Conservation (phyloP, 306 rosid genomes). For the Abrus pulchellus region DNA sequence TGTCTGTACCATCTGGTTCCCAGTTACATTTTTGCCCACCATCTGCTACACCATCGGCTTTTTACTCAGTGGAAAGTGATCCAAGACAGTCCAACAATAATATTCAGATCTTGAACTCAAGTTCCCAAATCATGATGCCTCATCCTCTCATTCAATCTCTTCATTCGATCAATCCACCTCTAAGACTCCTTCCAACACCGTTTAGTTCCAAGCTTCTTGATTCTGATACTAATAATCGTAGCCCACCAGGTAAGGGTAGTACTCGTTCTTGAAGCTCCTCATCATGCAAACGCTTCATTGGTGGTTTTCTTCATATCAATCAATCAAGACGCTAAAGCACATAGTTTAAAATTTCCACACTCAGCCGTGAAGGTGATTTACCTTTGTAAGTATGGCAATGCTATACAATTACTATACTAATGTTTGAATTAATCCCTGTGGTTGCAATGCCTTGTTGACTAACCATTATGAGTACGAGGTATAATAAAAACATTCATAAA, state of each 20-base stretch:
- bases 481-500: slow-evolving; percentile 28
- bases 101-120: slow-evolving; percentile 64
- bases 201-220: slow-evolving; percentile 59
- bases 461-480: slow-evolving; percentile 18
- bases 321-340: slow-evolving; percentile 1
- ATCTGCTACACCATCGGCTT: slow-evolving; percentile 48
- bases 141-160: slow-evolving; percentile 60
- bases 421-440: slow-evolving; percentile 40
- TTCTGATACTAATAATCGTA: slow-evolving; percentile 38
- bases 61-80: slow-evolving; percentile 60
- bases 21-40: slow-evolving; percentile 62
- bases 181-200: slow-evolving; percentile 53
- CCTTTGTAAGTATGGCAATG: slow-evolving; percentile 51
- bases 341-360: not conserved
- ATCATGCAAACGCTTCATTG: not conserved
- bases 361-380: slow-evolving; percentile 5
- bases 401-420: slow-evolving; percentile 45
- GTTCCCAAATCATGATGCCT: slow-evolving; percentile 51
- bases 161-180: slow-evolving; percentile 49
- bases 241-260: slow-evolving; percentile 37
- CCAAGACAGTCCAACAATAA: slow-evolving; percentile 57
- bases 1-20: slow-evolving; percentile 50
- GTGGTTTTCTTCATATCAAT: slow-evolving; percentile 30
- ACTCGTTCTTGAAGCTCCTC: slow-evolving; percentile 41
- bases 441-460: slow-evolving; percentile 33